These are phyloP conservation scores for Eucalyptus victrix DNA, from an alignment of 345 rosid genomes.

Conservation along the genomic window DNA sequence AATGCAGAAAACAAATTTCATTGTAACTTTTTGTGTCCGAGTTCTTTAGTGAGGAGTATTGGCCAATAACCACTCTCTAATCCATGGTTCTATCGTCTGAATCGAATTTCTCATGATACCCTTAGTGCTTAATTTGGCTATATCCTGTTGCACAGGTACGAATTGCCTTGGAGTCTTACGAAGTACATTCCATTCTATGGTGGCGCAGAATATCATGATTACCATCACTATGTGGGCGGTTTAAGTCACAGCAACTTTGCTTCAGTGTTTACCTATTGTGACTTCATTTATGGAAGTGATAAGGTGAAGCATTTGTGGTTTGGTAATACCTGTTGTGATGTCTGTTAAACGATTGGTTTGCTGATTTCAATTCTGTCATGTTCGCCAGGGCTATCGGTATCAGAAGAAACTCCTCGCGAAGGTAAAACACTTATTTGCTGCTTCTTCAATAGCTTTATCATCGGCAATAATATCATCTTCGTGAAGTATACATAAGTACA, in stretches of 20 bases:
- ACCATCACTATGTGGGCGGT: slow-evolving; percentile 96
- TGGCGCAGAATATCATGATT: slow-evolving; percentile 94
- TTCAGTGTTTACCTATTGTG: slow-evolving; percentile 97
- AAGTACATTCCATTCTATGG: slow-evolving; percentile 93
- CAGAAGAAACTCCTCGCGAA: slow-evolving; percentile 70
- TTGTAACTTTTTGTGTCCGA: background rate
- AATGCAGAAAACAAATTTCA: background rate
- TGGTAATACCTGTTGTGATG: background rate
- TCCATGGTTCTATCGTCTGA: background rate
- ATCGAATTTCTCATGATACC: background rate
- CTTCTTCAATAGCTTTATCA: background rate
- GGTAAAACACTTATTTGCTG: slow-evolving; percentile 20
- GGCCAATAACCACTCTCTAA: background rate
- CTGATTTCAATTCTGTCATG: background rate
- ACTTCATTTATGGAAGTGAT: slow-evolving; percentile 91
- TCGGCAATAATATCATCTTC: background rate
- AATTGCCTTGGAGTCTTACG: slow-evolving; percentile 83
- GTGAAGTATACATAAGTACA: background rate
- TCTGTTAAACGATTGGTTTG: background rate
- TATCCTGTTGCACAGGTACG: slow-evolving; percentile 33
- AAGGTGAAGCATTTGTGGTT: slow-evolving; percentile 29
- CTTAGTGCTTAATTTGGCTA: background rate
- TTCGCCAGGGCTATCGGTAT: slow-evolving; percentile 67
- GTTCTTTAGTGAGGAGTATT: background rate
- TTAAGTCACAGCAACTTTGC: slow-evolving; percentile 98